Evolutionary conservation across 495 filamentous ascomycete species (phyloP).

Genomic region (Podospora sp.): DNA sequence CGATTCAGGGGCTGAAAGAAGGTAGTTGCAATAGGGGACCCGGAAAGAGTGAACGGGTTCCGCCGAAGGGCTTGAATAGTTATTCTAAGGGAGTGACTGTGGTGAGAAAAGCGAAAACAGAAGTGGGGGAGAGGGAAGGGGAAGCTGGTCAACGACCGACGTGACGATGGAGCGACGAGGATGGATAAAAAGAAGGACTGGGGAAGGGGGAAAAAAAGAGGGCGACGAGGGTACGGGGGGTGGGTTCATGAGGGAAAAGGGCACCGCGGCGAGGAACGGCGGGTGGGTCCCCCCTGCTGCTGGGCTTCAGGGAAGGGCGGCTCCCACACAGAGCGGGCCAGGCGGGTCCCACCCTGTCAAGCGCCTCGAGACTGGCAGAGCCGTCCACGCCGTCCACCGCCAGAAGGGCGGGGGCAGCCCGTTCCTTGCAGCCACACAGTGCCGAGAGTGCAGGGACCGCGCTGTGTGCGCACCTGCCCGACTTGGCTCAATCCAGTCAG

Average conservation of each 20-base stretch:
- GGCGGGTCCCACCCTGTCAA: conserved; percentile 26
- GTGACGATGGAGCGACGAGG: conserved; percentile 38
- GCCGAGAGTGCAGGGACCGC: neutral
- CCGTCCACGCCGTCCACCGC: conserved; percentile 12
- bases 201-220: conserved; percentile 31
- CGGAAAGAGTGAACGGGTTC: conserved; percentile 46
- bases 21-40: conserved; percentile 30
- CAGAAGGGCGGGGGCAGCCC: conserved; percentile 7
- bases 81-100: conserved; percentile 48
- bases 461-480: conserved; percentile 18
- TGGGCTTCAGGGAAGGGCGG: conserved; percentile 18
- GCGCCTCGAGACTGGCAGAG: conserved; percentile 13
- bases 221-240: conserved; percentile 38
- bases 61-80: conserved; percentile 32
- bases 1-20: conserved; percentile 33
- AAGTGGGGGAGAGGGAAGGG: conserved; percentile 35
- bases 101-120: conserved; percentile 43
- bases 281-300: conserved; percentile 22
- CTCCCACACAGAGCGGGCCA: conserved; percentile 31
- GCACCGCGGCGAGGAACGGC: conserved; percentile 30
- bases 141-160: conserved; percentile 36
- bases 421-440: conserved; percentile 18
- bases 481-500: conserved; percentile 24
- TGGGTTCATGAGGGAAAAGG: conserved; percentile 38
- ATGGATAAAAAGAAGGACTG: conserved; percentile 40